These are phyloP conservation scores for Boletus hoseneyae DNA, from an alignment of 1,284 basidiomycete genomes.

Conservation along the genomic window DNA sequence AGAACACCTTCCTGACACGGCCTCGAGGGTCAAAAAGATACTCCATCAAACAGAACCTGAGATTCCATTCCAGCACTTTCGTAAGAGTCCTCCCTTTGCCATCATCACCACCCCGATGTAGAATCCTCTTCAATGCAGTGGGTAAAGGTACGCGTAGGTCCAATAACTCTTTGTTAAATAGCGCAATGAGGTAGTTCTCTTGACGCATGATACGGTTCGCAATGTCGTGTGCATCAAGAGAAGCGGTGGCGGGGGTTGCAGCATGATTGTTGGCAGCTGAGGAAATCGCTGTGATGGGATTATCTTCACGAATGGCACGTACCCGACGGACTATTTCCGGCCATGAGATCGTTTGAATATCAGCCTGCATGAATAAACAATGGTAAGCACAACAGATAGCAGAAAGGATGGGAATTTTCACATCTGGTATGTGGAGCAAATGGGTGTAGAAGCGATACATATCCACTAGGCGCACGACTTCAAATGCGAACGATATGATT, in stretches of 20 bases:
- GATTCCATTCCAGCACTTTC: conserved; percentile 92
- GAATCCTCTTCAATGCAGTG: conserved; percentile 45
- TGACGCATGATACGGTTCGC: conserved; percentile 96
- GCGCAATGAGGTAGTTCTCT: conserved; percentile 96
- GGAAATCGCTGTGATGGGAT: conserved; percentile 83
- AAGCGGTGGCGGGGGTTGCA: conserved; percentile 57
- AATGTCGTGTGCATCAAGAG: conserved; percentile 93
- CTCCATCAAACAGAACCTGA: conserved; percentile 91
- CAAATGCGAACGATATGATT: conserved; percentile 60
- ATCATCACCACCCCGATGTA: conserved; percentile 44
- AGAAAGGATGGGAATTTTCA: conserved; percentile 47
- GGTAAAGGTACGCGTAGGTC: conserved; percentile 86
- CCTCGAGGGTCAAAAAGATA: conserved; percentile 90
- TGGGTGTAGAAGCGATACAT: conserved; percentile 93
- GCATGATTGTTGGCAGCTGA: conserved; percentile 49
- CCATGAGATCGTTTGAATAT: conserved; percentile 98
- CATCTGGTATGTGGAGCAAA: conserved; percentile 74
- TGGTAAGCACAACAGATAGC: conserved; percentile 11
- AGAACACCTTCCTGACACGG: conserved; percentile 84
- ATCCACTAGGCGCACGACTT: conserved; percentile 74
- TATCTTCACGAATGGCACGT: conserved; percentile 84
- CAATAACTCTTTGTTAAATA: conserved; percentile 96
- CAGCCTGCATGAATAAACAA: conserved; percentile 53
- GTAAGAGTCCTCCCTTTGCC: conserved; percentile 79
- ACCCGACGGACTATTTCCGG: conserved; percentile 90